Conservation (phyloP, 805 yeast species). For the Scheffersomyces stipitis region DNA sequence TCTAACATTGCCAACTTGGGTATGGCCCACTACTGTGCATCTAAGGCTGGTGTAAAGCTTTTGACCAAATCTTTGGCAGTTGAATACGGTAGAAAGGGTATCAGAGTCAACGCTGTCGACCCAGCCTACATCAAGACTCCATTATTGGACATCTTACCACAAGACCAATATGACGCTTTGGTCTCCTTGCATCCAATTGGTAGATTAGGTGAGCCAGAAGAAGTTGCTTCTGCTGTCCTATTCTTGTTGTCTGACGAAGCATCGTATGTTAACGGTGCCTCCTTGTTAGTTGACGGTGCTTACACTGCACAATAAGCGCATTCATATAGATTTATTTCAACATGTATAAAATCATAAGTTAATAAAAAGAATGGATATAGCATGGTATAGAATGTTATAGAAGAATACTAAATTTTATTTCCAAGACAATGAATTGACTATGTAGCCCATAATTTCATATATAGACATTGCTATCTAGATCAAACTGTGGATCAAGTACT, state of each 20-base stretch:
- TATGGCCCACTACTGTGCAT: slow-evolving; percentile 30
- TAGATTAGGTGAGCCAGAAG: background rate
- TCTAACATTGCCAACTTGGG: slow-evolving; percentile 30
- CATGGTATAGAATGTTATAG: no score
- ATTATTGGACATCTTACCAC: slow-evolving; percentile 23
- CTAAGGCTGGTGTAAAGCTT: slow-evolving; percentile 38
- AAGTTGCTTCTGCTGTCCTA: background rate
- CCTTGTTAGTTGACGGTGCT: background rate
- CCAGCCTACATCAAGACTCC: slow-evolving; percentile 44
- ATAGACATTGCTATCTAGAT: no score
- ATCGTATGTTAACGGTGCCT: background rate
- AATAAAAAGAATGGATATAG: no score
- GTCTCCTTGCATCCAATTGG: background rate
- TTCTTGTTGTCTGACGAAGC: background rate
- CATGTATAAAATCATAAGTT: no score
- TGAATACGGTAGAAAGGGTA: slow-evolving; percentile 33
- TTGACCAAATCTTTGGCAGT: slow-evolving; percentile 38
- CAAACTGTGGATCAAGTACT: no score
- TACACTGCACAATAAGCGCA: background rate
- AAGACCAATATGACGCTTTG: background rate
- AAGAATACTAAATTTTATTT: no score
- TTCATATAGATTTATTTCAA: background rate
- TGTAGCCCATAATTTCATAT: no score
- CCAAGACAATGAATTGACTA: no score
- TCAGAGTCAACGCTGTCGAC: slow-evolving; percentile 39